These are phyloP conservation scores for Coemansia sp. DNA, from an alignment of 192 early-diverging fungal species.

Conservation along the genomic window DNA sequence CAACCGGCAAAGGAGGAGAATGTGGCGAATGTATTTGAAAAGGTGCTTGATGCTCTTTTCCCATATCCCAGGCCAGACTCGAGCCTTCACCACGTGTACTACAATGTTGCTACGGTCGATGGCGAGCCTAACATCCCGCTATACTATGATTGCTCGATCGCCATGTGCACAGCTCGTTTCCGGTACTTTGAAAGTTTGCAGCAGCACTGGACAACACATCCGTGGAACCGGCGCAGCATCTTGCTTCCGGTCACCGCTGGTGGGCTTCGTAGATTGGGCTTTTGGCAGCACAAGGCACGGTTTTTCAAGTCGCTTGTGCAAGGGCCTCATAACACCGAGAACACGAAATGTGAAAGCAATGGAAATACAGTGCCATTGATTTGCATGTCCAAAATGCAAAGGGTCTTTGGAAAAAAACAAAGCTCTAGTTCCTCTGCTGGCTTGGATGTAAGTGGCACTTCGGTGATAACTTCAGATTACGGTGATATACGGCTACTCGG, in stretches of 20 bases:
- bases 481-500: conserved; percentile 36
- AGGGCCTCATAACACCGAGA: conserved; percentile 4
- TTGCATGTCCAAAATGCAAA: not conserved
- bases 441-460: not conserved
- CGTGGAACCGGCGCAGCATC: conserved; percentile 38
- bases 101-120: conserved; percentile 32
- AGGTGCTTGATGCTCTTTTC: conserved; percentile 28
- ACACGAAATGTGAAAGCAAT: not conserved
- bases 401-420: not conserved
- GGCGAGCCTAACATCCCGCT: conserved; percentile 23
- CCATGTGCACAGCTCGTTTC: conserved; percentile 23
- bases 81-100: conserved; percentile 27
- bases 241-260: conserved; percentile 34
- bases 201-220: conserved; percentile 33
- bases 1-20: not conserved
- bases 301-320: conserved; percentile 30
- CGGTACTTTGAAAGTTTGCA: conserved; percentile 19
- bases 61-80: conserved; percentile 11
- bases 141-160: conserved; percentile 28
- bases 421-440: not conserved
- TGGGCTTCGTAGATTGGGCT: conserved; percentile 31
- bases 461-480: conserved; percentile 13
- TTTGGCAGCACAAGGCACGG: conserved; percentile 41
- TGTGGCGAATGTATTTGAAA: not conserved
- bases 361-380: not conserved